Evolutionary conservation across 1,284 basidiomycete species (phyloP).

Genomic region (Pseudozyma pruni): DNA sequence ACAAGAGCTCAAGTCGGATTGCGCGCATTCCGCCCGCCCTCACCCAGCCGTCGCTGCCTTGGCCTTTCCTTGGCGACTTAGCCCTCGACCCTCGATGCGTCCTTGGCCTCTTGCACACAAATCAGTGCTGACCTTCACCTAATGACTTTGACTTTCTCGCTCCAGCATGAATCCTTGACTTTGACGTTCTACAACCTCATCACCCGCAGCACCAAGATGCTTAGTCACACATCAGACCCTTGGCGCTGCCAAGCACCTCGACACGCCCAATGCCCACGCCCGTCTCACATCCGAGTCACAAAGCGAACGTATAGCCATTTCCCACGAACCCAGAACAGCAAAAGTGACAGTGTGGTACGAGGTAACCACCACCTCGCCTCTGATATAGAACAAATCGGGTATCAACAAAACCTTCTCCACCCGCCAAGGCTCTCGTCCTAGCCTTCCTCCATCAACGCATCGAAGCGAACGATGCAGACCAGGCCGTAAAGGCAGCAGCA

Average conservation of each 20-base stretch:
- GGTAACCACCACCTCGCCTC: too few relatives aligned
- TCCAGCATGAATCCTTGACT: too few relatives aligned
- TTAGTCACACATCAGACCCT: too few relatives aligned
- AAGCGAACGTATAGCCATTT: too few relatives aligned
- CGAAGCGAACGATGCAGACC: constrained; percentile 43
- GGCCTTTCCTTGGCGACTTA: constrained; percentile 1
- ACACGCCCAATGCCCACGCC: too few relatives aligned
- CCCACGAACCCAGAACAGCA: background rate
- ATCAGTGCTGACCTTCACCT: background rate
- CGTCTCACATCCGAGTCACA: too few relatives aligned
- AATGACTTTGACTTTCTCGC: too few relatives aligned
- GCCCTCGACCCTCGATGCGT: background rate
- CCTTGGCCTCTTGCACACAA: background rate
- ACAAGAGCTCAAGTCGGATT: too few relatives aligned
- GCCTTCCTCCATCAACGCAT: constrained; percentile 19
- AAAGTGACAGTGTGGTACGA: background rate
- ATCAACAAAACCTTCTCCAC: constrained; percentile 2
- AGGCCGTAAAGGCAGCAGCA: constrained; percentile 53
- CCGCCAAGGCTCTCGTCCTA: background rate
- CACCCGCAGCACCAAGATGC: too few relatives aligned
- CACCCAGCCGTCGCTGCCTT: background rate
- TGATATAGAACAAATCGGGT: constrained; percentile 3
- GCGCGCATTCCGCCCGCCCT: background rate
- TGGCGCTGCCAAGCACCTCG: too few relatives aligned
- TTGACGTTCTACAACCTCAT: too few relatives aligned